Evolutionary conservation across 495 filamentous ascomycete genomes (phyloP), one percentile per base, ranked within the genome.

Genomic region (Evansstolkia leycettana): DNA sequence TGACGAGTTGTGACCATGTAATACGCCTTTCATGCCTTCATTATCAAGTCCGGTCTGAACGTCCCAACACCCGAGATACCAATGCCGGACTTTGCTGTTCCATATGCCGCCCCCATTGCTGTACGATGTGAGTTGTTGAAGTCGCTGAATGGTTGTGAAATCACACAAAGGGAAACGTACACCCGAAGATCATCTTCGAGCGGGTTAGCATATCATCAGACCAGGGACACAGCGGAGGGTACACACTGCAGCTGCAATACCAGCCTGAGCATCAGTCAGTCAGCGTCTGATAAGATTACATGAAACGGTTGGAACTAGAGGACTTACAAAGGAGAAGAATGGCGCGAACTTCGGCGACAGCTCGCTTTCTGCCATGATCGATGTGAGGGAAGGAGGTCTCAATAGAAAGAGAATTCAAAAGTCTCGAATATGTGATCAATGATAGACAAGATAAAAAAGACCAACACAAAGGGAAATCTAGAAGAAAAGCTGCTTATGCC

Each of bases 11-110:
- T 33, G 13, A 12, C 17, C 9, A 12, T 16, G 19, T 29, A 34
- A 2, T 31, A 30, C 23, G 31, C 9, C 4, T n/a, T 2, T 39
- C 57, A 34, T 68, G 76, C 86, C 80, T 95, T 99, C 90, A 99
- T 99, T 57, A 96, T 96, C 46, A 99, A 67, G 47, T 95, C 86
- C 39, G 90, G 76, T 45, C 92, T 69, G 52, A 89, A 96, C 9
- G 81, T 89, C 33, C 87, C 90, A 20, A 95, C 82, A 43, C 92
- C 92, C 34, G 88, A 73, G 45, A 99, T 99, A 44, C 89, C 90
- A 48, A 95, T 94, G 36, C 90, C 90, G 11, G 90, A 83, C 62
- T 96, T 94, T 1, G 90, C 87, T 28, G 90, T 99, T 45, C 90
- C 90, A 62, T 95, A 99, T 45, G 90, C 90, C 40, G 90, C 90